Evolutionary conservation across 1,284 basidiomycete genomes (phyloP).

Genomic region (Melampsora americana): DNA sequence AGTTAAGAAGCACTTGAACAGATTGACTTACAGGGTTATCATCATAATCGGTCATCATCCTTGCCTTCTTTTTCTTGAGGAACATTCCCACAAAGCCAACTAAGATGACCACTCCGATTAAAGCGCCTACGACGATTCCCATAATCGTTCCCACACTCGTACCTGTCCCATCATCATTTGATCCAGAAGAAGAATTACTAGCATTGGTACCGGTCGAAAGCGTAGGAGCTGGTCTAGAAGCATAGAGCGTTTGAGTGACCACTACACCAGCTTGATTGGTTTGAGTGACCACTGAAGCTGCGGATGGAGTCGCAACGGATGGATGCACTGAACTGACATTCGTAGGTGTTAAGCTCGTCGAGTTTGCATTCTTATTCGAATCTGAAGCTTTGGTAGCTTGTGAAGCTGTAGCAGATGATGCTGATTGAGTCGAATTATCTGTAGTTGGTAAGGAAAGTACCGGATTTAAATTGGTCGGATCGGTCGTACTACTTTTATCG

Average conservation of each 20-base stretch:
- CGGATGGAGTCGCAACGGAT: background rate
- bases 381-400: background rate
- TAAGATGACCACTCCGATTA: slow-evolving; percentile 19
- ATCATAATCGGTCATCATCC: background rate
- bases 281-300: background rate
- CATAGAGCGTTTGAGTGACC: background rate
- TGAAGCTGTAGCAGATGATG: background rate
- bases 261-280: background rate
- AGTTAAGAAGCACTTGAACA: no score
- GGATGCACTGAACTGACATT: background rate
- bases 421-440: no score
- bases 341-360: background rate
- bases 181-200: background rate
- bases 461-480: background rate
- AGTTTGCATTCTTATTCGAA: background rate
- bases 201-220: background rate
- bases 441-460: background rate
- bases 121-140: slow-evolving; percentile 15
- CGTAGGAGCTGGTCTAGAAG: background rate
- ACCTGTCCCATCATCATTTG: background rate
- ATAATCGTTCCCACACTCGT: slow-evolving; percentile 25
- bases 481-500: background rate
- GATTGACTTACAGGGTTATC: slow-evolving; percentile 13
- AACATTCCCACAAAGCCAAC: slow-evolving; percentile 5
- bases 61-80: background rate